These are phyloP conservation scores for Phaeolepiota aurea DNA, from an alignment of 768 basidiomycete species.

Conservation along the genomic window DNA sequence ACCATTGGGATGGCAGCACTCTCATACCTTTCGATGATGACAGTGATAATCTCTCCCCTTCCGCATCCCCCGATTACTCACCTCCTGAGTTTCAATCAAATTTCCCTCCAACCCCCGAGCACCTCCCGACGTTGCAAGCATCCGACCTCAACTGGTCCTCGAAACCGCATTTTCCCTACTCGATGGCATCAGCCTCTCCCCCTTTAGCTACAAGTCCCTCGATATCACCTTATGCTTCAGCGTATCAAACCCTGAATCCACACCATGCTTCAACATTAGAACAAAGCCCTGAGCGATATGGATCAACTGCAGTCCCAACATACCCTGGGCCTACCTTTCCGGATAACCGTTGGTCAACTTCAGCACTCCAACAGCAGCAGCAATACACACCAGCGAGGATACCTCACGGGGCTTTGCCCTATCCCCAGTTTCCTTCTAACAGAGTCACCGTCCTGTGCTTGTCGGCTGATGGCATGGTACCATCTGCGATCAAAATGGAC, in stretches of 20 bases:
- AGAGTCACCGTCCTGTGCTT: slow-evolving; percentile 11
- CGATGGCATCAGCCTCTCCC: slow-evolving; percentile 2
- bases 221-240: background rate
- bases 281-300: background rate
- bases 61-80: slow-evolving; percentile 37
- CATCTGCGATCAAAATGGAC: slow-evolving; percentile 53
- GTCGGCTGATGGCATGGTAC: slow-evolving; percentile 42
- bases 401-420: background rate
- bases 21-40: slow-evolving; percentile 40
- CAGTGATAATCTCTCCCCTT: slow-evolving; percentile 29
- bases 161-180: slow-evolving; percentile 7
- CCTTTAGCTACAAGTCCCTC: background rate
- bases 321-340: background rate
- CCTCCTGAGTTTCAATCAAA: slow-evolving; percentile 35
- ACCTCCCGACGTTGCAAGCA: slow-evolving; percentile 21
- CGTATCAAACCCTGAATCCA: background rate
- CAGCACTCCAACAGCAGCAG: background rate
- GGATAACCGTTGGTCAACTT: background rate
- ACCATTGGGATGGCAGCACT: slow-evolving; percentile 30
- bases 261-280: background rate
- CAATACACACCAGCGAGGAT: background rate
- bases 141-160: slow-evolving; percentile 11
- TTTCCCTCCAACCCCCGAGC: slow-evolving; percentile 37
- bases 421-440: slow-evolving; percentile 5
- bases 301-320: background rate